Conservation (phyloP, 306 rosid genomes). For the Trifolium subterraneum region DNA sequence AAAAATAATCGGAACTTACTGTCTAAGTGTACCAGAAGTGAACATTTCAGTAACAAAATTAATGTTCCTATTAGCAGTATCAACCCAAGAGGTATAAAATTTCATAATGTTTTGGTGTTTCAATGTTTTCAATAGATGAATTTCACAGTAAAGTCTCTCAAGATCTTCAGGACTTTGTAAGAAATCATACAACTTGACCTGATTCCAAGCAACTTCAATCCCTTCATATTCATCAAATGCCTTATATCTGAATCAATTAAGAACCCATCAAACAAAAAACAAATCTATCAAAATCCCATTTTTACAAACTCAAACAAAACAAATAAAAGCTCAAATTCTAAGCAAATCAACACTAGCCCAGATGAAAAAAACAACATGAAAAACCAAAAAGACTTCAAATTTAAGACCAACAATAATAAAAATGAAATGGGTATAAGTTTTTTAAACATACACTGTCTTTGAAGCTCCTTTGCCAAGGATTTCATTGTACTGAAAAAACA, state of each 20-base stretch:
- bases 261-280: background rate
- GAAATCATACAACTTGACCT: constrained; percentile 89
- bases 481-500: constrained; percentile 81
- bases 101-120: constrained; percentile 93
- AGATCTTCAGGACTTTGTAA: constrained; percentile 96
- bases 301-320: constrained; percentile 30
- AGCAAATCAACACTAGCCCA: constrained; percentile 43
- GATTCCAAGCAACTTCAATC: constrained; percentile 99
- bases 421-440: constrained; percentile 19
- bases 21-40: constrained; percentile 96
- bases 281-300: constrained; percentile 43
- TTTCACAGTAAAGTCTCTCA: constrained; percentile 95
- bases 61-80: constrained; percentile 83
- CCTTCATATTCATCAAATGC: constrained; percentile 99
- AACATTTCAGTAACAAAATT: constrained; percentile 98
- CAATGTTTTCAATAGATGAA: constrained; percentile 89
- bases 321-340: constrained; percentile 41
- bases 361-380: constrained; percentile 15
- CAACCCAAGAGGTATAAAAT: constrained; percentile 93
- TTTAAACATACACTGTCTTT: constrained; percentile 75
- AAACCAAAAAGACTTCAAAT: constrained; percentile 30
- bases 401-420: background rate
- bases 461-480: constrained; percentile 99
- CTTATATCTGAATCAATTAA: constrained; percentile 69
- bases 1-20: constrained; percentile 55